Base-by-base conservation (phyloP, 177 flowering plant species). In the Telopea speciosissima region DNA sequence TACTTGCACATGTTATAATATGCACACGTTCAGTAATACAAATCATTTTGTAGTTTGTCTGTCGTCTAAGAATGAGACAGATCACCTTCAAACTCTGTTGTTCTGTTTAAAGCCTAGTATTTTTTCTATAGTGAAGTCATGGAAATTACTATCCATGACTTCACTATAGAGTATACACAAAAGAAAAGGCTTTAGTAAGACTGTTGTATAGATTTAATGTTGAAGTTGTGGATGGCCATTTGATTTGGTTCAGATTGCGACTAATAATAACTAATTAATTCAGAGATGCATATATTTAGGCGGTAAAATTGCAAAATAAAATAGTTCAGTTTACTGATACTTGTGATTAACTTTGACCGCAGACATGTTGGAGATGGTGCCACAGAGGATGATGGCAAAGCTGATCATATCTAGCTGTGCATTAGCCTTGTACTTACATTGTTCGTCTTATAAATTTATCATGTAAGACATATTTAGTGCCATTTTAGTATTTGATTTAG, bases 321-420 rank as follows among this genome's bases (percentile, higher is more conserved):
- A 45, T 45, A 45, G 54, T 45, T 45, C 16, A 12, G 17, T 45
- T 16, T 45, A 16, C 54, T 45, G 54, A 45, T 45, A 28, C 68
- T 70, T 24, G 5, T 72, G 59, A 68, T 33, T 16, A 17, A 24
- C 5, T 67, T 69, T 70, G 66, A 44, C 70, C 73, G 76, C 91
- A 89, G 97, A 82, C 90, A 86, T 77, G 85, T 78, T 2, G 88
- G 91, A 10, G 97, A 91, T 68, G 92, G 87, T 65, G 71, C 69
- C 22, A 66, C 74, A 2, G 90, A 90, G 68, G 98, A 89, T 58
- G 90, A 83, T 75, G 82, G 92, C 73, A 80, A 87, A 79, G 67
- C 64, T 24, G 92, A 86, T 45, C 87, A 83, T 72, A 82, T 85
- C 77, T 88, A 86, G 84, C 65, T 36, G 69, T 65, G 23, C 64